Base-by-base conservation (phyloP, 2,329 filamentous ascomycete genomes). In the Pseudofabraea citricarpa region DNA sequence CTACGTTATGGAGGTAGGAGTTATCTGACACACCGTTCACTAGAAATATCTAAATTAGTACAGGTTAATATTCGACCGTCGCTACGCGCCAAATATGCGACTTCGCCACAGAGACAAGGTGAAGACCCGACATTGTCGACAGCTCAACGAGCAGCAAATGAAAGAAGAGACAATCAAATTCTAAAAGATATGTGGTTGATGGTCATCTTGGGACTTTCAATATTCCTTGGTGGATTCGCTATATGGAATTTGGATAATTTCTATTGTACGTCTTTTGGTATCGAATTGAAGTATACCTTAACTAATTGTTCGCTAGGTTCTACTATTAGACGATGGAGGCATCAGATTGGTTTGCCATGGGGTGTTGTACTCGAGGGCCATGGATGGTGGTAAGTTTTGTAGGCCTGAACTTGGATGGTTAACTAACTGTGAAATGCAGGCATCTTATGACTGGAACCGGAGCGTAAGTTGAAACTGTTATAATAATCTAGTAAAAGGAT, bases 391-490 rank as follows among this genome's bases (percentile, higher is more conserved):
- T 80, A 63, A 63, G 74, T 64, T 42, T 15, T 19, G 12, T 13
- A 22, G 5, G 16, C 2, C 13, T 5, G 5, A 12, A 31, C 27
- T 9, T 39, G 6, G 26, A 36, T 27, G 3, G 16, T 19, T 36
- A 6, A 33, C 31, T 23, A 16, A 6, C 29, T 22, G 35, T 23
- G 5, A 5, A 9, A 9, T 38, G 19, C 40, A 61, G 78, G 79
- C 83, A 87, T 65, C 54, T 87, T n/a, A 80, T 85, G 75, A 87
- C 83, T 1, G 83, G 83, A 6, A 68, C 74, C 20, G 83, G 83
- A 16, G 82, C 82, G 12, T 37, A 37, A 37, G 35, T 37, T 8
- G 6, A 22, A 10, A 22, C n/a, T 15, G 12, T 21, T 6, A 21
- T 12, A 15, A 37, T 15, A 7, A 15, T 15, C 8, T 12, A 37